A percentile compares a stretch with the other conserved stretches of the same genome.
These are phyloP conservation scores for Aspergillus novoparasiticus DNA, from an alignment of 2,329 filamentous ascomycete genomes.

Conservation along the genomic window DNA sequence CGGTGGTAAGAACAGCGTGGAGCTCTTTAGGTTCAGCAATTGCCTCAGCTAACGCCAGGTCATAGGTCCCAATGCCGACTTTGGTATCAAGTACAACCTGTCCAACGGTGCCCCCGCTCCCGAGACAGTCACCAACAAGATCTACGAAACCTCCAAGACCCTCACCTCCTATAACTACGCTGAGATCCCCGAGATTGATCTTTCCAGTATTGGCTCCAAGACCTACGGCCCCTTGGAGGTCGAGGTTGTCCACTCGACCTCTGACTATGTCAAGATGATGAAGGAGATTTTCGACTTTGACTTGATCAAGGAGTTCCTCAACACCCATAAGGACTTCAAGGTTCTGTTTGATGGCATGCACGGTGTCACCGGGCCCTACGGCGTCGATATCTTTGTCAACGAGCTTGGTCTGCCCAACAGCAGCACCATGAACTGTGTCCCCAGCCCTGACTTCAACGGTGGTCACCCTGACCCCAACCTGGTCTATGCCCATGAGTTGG, in stretches of 20 bases:
- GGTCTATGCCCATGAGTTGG: conserved; percentile 91
- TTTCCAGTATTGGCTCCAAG: conserved; percentile 77
- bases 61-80: conserved; percentile 85
- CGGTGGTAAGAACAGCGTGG: conserved; percentile 69
- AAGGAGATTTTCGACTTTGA: conserved; percentile 99
- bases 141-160: conserved; percentile 87
- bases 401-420: conserved; percentile 79
- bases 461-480: conserved; percentile 98
- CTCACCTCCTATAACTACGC: conserved; percentile 91
- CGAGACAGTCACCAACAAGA: conserved; percentile 97
- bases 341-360: conserved; percentile 92
- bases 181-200: conserved; percentile 83
- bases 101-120: conserved; percentile 94
- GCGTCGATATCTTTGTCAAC: conserved; percentile 89
- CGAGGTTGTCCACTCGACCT: conserved; percentile 89
- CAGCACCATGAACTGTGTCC: conserved; percentile 88
- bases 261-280: conserved; percentile 91
- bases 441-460: conserved; percentile 92
- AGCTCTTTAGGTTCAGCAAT: neutral
- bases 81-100: conserved; percentile 99
- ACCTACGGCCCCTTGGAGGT: conserved; percentile 87
- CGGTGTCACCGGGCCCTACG: conserved; percentile 95
- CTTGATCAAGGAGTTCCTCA: conserved; percentile 92
- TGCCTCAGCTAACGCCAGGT: neutral
- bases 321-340: conserved; percentile 86